These are phyloP conservation scores for Thielaviopsis punctulata DNA, from an alignment of 2,329 filamentous ascomycete species.

Conservation along the genomic window DNA sequence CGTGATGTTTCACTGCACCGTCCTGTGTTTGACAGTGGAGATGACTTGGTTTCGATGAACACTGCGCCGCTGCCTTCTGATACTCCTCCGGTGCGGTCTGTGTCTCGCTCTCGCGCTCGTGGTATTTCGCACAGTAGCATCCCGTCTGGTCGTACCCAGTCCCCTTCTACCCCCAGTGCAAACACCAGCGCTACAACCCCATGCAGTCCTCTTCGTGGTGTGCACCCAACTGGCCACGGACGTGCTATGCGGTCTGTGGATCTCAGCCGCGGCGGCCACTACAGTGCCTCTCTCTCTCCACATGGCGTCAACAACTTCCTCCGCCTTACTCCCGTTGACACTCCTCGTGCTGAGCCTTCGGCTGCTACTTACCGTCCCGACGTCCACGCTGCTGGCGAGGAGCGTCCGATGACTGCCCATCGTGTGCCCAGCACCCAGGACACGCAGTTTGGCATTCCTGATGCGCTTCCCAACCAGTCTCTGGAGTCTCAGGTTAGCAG, in stretches of 20 bases:
- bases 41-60: slow-evolving; percentile 7
- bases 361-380: slow-evolving; percentile 14
- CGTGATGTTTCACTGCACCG: slow-evolving; percentile 5
- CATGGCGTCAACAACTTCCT: slow-evolving; percentile 10
- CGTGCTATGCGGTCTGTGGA: slow-evolving; percentile 31
- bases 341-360: slow-evolving; percentile 19
- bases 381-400: slow-evolving; percentile 19
- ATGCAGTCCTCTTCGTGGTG: slow-evolving; percentile 1
- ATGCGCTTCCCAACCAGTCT: slow-evolving; percentile 3
- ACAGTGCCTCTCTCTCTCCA: slow-evolving; percentile 7
- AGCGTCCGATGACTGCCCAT: slow-evolving; percentile 32
- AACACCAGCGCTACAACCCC: slow-evolving; percentile 7
- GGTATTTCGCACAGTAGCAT: slow-evolving; percentile 9
- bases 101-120: slow-evolving; percentile 6
- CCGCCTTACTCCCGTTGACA: slow-evolving; percentile 10
- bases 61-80: not conserved
- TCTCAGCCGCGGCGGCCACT: slow-evolving; percentile 15
- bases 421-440: slow-evolving; percentile 20
- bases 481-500: slow-evolving; percentile 5
- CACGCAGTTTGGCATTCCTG: slow-evolving; percentile 1
- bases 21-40: slow-evolving; percentile 10
- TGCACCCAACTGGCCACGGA: slow-evolving; percentile 23
- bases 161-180: not conserved
- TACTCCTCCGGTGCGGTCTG: slow-evolving; percentile 1
- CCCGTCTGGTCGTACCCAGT: slow-evolving; percentile 3